These are phyloP conservation scores for Tetrahymena malaccensis DNA, from an alignment of 73 alveolate genomes.

Conservation along the genomic window DNA sequence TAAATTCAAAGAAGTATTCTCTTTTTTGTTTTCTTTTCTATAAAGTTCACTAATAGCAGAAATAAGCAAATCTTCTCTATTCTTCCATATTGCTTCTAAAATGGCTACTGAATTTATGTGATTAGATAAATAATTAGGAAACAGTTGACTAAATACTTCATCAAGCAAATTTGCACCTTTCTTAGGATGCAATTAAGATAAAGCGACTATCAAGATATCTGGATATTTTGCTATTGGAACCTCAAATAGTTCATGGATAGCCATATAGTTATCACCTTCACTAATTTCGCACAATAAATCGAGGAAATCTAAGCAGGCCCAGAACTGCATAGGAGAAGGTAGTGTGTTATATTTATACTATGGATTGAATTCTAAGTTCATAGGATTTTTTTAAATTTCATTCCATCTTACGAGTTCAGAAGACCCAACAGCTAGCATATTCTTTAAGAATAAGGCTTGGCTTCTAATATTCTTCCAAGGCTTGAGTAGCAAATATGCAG, in stretches of 20 bases:
- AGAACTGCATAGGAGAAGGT: neutral
- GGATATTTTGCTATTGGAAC: slow-evolving; percentile 12
- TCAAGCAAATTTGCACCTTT: slow-evolving; percentile 28
- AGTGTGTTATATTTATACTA: neutral
- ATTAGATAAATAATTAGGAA: slow-evolving; percentile 28
- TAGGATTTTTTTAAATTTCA: slow-evolving; percentile 14
- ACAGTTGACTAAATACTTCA: slow-evolving; percentile 22
- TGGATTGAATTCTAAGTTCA: slow-evolving; percentile 4
- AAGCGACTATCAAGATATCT: slow-evolving; percentile 9
- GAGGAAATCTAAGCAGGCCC: slow-evolving; percentile 28
- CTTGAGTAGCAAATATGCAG: neutral
- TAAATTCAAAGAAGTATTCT: slow-evolving; percentile 27
- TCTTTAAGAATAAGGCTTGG: neutral
- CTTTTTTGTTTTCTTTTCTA: slow-evolving; percentile 37
- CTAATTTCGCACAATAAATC: slow-evolving; percentile 11
- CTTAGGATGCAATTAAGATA: slow-evolving; percentile 13
- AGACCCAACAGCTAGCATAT: slow-evolving; percentile 8
- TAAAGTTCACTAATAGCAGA: slow-evolving; percentile 35
- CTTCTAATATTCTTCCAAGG: slow-evolving; percentile 28
- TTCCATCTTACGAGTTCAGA: slow-evolving; percentile 32
- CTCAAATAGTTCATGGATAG: slow-evolving; percentile 22
- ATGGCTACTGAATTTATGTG: slow-evolving; percentile 31
- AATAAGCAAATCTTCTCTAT: slow-evolving; percentile 15
- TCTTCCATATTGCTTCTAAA: slow-evolving; percentile 29
- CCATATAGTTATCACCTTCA: slow-evolving; percentile 22